These are phyloP conservation scores for Sordariomycetes sp. DNA, from an alignment of 2,329 filamentous ascomycete genomes.

Conservation along the genomic window DNA sequence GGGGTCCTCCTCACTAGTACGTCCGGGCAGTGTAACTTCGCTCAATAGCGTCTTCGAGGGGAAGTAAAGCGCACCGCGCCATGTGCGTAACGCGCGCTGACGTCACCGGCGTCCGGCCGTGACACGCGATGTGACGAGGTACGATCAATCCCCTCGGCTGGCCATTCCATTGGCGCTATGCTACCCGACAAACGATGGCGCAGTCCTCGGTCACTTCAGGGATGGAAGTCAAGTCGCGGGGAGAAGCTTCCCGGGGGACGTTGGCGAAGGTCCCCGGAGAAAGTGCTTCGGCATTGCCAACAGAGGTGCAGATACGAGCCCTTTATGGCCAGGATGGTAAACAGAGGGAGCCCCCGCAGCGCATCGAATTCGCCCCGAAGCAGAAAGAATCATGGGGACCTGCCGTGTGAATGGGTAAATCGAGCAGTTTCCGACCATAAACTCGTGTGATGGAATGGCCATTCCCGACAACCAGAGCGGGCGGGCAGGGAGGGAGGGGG, in stretches of 20 bases:
- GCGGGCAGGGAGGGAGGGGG: no score
- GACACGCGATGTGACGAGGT: neutral
- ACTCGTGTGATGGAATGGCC: no score
- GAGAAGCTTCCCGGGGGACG: no score
- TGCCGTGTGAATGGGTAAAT: neutral
- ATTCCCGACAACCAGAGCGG: conserved; percentile 1
- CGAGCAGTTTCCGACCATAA: neutral
- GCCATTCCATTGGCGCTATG: neutral
- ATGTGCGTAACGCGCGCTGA: neutral
- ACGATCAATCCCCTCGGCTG: neutral
- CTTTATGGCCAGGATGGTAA: no score
- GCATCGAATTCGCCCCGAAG: neutral
- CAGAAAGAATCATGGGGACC: neutral
- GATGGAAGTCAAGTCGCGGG: no score
- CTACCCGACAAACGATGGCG: neutral
- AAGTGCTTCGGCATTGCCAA: no score
- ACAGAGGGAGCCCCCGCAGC: neutral
- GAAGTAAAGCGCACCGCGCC: neutral
- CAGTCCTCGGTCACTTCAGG: neutral
- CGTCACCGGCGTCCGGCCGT: neutral
- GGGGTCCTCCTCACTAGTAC: no score
- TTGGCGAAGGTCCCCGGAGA: no score
- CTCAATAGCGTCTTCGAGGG: neutral
- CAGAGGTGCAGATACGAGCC: no score
- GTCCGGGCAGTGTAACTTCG: no score